phyloP scores from a whole-genome alignment of 1,284 basidiomycete genomes.

The Malassezia japonica region DNA sequence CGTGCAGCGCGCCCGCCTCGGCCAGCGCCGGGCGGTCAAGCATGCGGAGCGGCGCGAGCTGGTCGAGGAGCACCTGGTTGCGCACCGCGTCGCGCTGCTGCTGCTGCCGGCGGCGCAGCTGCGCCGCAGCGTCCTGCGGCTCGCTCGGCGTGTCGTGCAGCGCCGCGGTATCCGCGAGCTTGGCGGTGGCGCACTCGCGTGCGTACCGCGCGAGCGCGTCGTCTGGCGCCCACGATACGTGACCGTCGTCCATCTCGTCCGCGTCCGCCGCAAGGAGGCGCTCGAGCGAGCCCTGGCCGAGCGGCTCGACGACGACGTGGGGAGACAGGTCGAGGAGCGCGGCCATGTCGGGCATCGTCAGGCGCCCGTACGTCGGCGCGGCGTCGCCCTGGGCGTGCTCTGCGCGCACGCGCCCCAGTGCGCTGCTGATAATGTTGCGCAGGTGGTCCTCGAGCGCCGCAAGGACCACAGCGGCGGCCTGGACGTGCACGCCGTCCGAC shows the following conservation, averaged over 20 bases:
- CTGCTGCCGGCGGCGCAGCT: conserved; percentile 10
- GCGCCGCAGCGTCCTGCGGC: background rate
- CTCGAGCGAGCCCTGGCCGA: conserved; percentile 41
- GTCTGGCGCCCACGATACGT: conserved; percentile 4
- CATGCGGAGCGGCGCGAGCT: conserved; percentile 31
- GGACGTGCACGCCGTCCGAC: conserved; percentile 40
- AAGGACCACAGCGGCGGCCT: conserved; percentile 46
- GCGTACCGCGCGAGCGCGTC: conserved; percentile 7
- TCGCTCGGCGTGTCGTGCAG: background rate
- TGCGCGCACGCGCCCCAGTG: conserved; percentile 30
- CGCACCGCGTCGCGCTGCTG: conserved; percentile 18
- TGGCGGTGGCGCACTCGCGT: conserved; percentile 22
- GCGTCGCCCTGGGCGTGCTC: background rate
- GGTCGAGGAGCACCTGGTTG: conserved; percentile 34
- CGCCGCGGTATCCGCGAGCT: conserved; percentile 18
- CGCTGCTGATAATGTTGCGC: conserved; percentile 37
- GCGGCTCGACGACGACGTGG: conserved; percentile 39
- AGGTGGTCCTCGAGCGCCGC: conserved; percentile 46
- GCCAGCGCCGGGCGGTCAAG: conserved; percentile 29
- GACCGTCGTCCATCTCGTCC: conserved; percentile 4
- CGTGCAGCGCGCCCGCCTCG: conserved; percentile 22
- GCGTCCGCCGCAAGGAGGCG: conserved; percentile 36
- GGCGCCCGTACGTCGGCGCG: conserved; percentile 14
- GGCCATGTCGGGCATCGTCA: conserved; percentile 35
- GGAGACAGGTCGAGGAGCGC: conserved; percentile 39